These are phyloP conservation scores for Colletotrichum spinosum DNA, from an alignment of 2,329 filamentous ascomycete species.

Conservation along the genomic window DNA sequence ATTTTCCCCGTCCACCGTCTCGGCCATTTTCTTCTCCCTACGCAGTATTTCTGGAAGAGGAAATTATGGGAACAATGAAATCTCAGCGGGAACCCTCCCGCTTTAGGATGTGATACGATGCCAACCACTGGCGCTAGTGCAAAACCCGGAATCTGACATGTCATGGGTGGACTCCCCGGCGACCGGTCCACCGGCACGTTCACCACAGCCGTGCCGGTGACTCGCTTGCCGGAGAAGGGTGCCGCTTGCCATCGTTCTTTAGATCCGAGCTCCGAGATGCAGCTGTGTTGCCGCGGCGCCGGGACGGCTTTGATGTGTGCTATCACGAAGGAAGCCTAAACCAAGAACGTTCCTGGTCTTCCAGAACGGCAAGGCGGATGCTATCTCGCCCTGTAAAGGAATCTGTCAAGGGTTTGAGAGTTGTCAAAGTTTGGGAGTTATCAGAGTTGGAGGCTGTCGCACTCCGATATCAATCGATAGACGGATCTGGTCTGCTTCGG, in stretches of 20 bases:
- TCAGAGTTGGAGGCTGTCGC: too few relatives aligned
- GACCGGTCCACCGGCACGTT: constrained; percentile 5
- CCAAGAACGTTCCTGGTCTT: constrained; percentile 48
- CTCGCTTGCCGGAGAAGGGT: constrained; percentile 5
- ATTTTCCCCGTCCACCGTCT: background rate
- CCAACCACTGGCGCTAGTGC: background rate
- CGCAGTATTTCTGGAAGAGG: background rate
- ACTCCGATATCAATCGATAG: too few relatives aligned
- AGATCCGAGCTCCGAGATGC: constrained; percentile 53
- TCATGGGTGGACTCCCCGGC: constrained; percentile 4
- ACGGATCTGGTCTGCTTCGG: too few relatives aligned
- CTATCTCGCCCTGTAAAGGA: constrained; percentile 50
- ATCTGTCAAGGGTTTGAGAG: too few relatives aligned
- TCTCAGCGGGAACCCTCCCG: constrained; percentile 16
- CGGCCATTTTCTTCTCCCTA: constrained; percentile 8
- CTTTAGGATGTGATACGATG: too few relatives aligned
- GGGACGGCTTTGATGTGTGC: constrained; percentile 48
- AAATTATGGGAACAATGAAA: constrained; percentile 8
- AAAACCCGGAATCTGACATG: constrained; percentile 1
- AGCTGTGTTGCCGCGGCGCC: constrained; percentile 49
- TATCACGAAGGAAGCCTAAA: constrained; percentile 48
- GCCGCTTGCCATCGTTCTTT: constrained; percentile 51
- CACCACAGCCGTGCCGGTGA: background rate
- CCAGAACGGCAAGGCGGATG: constrained; percentile 53
- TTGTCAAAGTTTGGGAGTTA: background rate